Evolutionary conservation across 2,329 filamentous ascomycete genomes (phyloP), one percentile per base, ranked within the genome.

Genomic region (Xylariaceae sp.): DNA sequence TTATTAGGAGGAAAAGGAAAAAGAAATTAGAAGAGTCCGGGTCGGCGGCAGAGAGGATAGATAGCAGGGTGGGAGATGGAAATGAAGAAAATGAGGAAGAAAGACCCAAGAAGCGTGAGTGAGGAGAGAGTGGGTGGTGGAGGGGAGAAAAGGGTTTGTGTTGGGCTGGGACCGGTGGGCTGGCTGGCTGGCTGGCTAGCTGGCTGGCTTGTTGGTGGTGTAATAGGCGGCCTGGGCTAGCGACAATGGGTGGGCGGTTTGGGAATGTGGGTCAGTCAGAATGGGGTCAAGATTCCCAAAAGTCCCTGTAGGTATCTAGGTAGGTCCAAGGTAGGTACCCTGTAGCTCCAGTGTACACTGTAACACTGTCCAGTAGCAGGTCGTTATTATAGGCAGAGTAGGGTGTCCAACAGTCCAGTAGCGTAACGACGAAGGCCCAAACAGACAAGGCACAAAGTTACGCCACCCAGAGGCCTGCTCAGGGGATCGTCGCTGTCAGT

Each of bases 381-480:
- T 17, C 7, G 28, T 8, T 9, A 33, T 17, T 43, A 21, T 49
- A 39, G 14, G 16, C n/a, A 50, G 31, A n/a, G n/a, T n/a, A n/a
- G n/a, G n/a, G n/a, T n/a, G n/a, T n/a, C n/a, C n/a, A n/a, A n/a
- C 31, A 21, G 40, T 41, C 40, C 6, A 41, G 40, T 21, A 37
- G 29, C 28, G 34, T 7, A 36, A 36, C 36, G 9, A 34, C 52
- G 16, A 41, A 36, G 23, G 53, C 17, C 53, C 28, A 46, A 52
- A 39, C 39, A 24, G 40, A 52, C 48, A 61, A 44, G 64, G 65
- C 65, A 66, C 65, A 36, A 9, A 68, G 65, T 45, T 41, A 57
- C 59, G 65, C 68, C 57, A 69, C 67, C 61, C 62, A 65, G 65
- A 68, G 69, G 68, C 67, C 67, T 63, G 65, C 58, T 54, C 67